Evolutionary conservation across 2,329 filamentous ascomycete species (phyloP).

Genomic region (Trichoderma sp.): DNA sequence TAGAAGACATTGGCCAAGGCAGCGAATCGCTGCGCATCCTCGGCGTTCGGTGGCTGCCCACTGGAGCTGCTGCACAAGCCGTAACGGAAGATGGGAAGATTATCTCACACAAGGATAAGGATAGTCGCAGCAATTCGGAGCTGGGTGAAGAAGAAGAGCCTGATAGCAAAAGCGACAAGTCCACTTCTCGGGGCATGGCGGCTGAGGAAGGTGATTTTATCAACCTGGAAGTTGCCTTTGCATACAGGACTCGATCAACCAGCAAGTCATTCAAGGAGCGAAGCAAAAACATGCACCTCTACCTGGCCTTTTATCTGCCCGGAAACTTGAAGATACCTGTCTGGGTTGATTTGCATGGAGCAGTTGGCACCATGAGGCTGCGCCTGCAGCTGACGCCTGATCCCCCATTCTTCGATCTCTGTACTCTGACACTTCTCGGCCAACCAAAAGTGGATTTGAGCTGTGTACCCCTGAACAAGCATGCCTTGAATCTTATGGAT

Average conservation of each 20-base stretch:
- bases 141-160: constrained; percentile 36
- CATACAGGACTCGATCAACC: constrained; percentile 64
- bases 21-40: constrained; percentile 69
- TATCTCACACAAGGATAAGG: constrained; percentile 34
- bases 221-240: constrained; percentile 72
- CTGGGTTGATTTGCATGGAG: constrained; percentile 72
- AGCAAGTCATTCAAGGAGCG: constrained; percentile 64
- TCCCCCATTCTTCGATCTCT: constrained; percentile 73
- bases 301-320: constrained; percentile 67
- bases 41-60: constrained; percentile 70
- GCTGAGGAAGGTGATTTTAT: constrained; percentile 76
- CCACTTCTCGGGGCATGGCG: constrained; percentile 60
- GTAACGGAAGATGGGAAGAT: constrained; percentile 60
- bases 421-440: constrained; percentile 70
- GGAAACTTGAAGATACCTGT: constrained; percentile 57
- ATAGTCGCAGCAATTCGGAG: constrained; percentile 24
- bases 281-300: constrained; percentile 65
- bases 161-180: constrained; percentile 32
- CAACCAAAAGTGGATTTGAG: constrained; percentile 71
- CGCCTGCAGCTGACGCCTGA: constrained; percentile 72
- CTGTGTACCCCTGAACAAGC: constrained; percentile 67
- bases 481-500: constrained; percentile 71
- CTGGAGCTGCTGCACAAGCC: constrained; percentile 63
- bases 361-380: constrained; percentile 68
- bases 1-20: constrained; percentile 74